A percentile compares a stretch with the other conserved stretches of the same genome.
Evolutionary conservation across 2,329 filamentous ascomycete species (phyloP).

Genomic region (Beauveria sp.): DNA sequence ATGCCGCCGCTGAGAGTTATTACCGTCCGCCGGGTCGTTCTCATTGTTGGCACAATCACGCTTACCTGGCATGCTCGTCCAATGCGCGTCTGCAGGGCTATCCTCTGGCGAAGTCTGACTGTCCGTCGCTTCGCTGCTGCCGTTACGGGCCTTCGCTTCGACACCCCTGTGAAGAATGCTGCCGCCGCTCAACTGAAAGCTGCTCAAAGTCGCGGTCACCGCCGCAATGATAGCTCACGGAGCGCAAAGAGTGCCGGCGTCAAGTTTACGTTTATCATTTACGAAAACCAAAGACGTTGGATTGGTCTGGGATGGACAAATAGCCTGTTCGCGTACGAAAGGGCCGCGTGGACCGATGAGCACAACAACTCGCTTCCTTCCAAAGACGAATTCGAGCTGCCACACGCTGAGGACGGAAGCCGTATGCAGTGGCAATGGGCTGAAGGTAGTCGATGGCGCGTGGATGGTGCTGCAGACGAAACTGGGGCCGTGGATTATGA

Average conservation of each 20-base stretch:
- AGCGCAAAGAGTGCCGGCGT: slow-evolving; percentile 65
- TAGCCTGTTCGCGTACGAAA: slow-evolving; percentile 83
- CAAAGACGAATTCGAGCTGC: slow-evolving; percentile 61
- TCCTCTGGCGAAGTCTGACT: slow-evolving; percentile 81
- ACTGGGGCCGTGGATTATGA: slow-evolving; percentile 41
- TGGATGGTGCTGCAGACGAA: slow-evolving; percentile 64
- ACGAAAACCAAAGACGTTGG: slow-evolving; percentile 95
- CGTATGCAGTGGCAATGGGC: slow-evolving; percentile 67
- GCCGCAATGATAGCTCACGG: slow-evolving; percentile 22
- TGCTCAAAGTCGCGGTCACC: slow-evolving; percentile 15
- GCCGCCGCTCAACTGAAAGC: slow-evolving; percentile 15
- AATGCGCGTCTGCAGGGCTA: slow-evolving; percentile 73
- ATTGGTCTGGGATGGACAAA: slow-evolving; percentile 91
- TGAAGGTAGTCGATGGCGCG: slow-evolving; percentile 73
- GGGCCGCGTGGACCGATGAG: slow-evolving; percentile 91
- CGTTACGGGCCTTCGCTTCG: slow-evolving; percentile 75
- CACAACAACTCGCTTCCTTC: slow-evolving; percentile 74
- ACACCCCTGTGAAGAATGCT: slow-evolving; percentile 38
- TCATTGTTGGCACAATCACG: slow-evolving; percentile 79
- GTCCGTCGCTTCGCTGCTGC: slow-evolving; percentile 62
- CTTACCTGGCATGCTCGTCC: slow-evolving; percentile 90
- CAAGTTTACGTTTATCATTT: slow-evolving; percentile 92
- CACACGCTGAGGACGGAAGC: slow-evolving; percentile 53
- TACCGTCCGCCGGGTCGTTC: slow-evolving; percentile 73
- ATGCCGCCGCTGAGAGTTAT: slow-evolving; percentile 78